Conservation (phyloP, 306 rosid species). For the Urtica urens region DNA sequence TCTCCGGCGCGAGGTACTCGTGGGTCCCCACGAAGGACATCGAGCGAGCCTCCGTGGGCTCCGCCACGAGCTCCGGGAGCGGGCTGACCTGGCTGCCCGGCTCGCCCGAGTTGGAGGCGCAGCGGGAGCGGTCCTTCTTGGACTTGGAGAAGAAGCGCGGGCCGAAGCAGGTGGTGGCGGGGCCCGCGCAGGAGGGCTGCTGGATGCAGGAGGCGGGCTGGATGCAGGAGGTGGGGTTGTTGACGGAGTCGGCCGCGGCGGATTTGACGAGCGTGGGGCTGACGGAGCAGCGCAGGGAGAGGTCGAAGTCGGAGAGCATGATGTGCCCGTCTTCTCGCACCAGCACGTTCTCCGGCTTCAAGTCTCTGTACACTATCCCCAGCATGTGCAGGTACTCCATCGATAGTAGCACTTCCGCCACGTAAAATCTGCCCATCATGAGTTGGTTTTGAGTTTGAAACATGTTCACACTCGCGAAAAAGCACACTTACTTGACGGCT, state of each 20-base stretch:
- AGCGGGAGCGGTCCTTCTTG: conserved; percentile 75
- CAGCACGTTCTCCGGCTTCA: conserved; percentile 91
- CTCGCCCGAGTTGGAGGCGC: too few relatives aligned
- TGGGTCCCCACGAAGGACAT: conserved; percentile 98
- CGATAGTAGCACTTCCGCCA: conserved; percentile 85
- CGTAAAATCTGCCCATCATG: conserved; percentile 97
- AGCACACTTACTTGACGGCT: conserved; percentile 86
- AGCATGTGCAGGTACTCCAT: conserved; percentile 97
- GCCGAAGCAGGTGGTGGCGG: conserved; percentile 88
- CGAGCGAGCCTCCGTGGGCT: conserved; percentile 95
- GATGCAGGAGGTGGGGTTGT: conserved; percentile 64
- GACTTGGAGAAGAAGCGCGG: conserved; percentile 87
- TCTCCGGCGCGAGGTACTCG: conserved; percentile 94
- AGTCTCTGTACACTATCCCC: conserved; percentile 98
- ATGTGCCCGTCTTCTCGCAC: conserved; percentile 97
- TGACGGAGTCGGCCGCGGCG: conserved; percentile 52
- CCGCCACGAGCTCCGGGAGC: conserved; percentile 88
- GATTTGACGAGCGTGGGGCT: conserved; percentile 83
- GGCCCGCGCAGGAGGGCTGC: conserved; percentile 93
- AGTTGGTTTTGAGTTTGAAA: too few relatives aligned
- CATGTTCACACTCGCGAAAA: conserved; percentile 7
- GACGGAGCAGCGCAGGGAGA: conserved; percentile 83
- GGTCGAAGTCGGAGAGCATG: conserved; percentile 95
- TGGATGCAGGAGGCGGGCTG: conserved; percentile 98
- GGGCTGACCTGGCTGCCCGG: conserved; percentile 88